Evolutionary conservation across 2,329 filamentous ascomycete genomes (phyloP).

Genomic region (Cordyceps cateniannulata): DNA sequence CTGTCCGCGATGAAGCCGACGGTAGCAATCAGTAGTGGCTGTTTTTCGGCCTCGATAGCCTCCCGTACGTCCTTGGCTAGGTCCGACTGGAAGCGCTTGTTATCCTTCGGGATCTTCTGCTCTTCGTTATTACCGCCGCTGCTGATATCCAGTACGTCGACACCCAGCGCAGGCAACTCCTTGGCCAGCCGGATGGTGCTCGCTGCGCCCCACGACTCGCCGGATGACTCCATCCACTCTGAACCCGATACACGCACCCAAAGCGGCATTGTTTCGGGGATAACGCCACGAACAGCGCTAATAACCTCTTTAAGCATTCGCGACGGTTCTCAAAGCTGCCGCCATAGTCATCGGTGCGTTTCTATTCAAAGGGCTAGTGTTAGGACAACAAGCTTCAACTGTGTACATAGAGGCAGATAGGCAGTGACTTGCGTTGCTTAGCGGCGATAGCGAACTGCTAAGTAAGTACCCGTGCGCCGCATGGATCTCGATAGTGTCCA

Average conservation of each 20-base stretch:
- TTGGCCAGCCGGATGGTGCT: slow-evolving; percentile 49
- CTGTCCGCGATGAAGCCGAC: slow-evolving; percentile 70
- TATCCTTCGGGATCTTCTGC: slow-evolving; percentile 50
- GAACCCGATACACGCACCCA: slow-evolving; percentile 54
- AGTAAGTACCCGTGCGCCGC: slow-evolving; percentile 62
- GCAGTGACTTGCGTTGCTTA: slow-evolving; percentile 42
- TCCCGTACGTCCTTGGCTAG: slow-evolving; percentile 39
- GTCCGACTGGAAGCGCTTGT: slow-evolving; percentile 66
- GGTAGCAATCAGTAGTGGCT: slow-evolving; percentile 57
- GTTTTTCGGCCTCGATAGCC: slow-evolving; percentile 44
- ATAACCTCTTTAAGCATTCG: slow-evolving; percentile 53
- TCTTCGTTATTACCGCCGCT: slow-evolving; percentile 62
- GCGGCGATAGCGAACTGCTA: slow-evolving; percentile 56
- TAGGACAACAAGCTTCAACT: too few species aligned
- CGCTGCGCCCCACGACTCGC: slow-evolving; percentile 59
- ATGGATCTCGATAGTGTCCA: slow-evolving; percentile 69
- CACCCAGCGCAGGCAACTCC: slow-evolving; percentile 62
- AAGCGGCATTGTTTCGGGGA: slow-evolving; percentile 49
- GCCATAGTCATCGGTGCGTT: slow-evolving; percentile 58
- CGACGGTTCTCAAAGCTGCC: slow-evolving; percentile 59
- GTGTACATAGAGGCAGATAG: too few species aligned
- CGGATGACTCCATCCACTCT: slow-evolving; percentile 52
- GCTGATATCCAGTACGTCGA: slow-evolving; percentile 80
- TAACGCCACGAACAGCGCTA: slow-evolving; percentile 41
- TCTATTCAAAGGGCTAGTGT: slow-evolving; percentile 27